These are phyloP conservation scores for Aeschynomene evenia DNA, from an alignment of 306 rosid genomes.

Conservation along the genomic window DNA sequence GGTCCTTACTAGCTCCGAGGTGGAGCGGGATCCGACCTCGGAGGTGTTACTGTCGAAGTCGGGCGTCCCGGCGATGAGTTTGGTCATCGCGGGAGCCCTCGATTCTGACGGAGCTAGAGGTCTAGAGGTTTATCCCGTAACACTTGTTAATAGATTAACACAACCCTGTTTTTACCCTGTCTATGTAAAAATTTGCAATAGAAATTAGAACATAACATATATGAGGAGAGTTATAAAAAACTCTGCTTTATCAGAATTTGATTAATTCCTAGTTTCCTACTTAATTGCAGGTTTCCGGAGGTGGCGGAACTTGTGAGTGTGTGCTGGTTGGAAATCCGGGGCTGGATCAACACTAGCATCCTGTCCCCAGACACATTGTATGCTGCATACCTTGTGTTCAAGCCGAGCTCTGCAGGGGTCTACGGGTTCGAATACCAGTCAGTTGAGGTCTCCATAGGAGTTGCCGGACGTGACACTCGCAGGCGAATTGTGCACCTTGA, in stretches of 20 bases:
- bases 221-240: not conserved
- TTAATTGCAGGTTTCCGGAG: slow-evolving; percentile 55
- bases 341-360: slow-evolving; percentile 47
- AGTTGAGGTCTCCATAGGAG: slow-evolving; percentile 46
- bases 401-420: slow-evolving; percentile 28
- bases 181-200: not conserved
- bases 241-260: not conserved
- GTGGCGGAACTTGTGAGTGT: slow-evolving; percentile 63
- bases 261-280: not conserved
- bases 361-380: slow-evolving; percentile 62
- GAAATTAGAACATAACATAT: not conserved
- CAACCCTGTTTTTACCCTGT: too few relatives aligned
- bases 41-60: too few relatives aligned
- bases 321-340: slow-evolving; percentile 82
- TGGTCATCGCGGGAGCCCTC: too few relatives aligned
- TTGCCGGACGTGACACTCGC: slow-evolving; percentile 34
- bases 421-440: slow-evolving; percentile 57
- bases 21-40: too few relatives aligned
- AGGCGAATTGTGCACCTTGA: slow-evolving; percentile 48
- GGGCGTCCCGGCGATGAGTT: too few relatives aligned
- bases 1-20: too few relatives aligned
- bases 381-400: slow-evolving; percentile 69
- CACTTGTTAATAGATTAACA: not conserved
- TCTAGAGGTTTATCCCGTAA: too few relatives aligned
- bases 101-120: too few relatives aligned